Conservation (phyloP, 495 filamentous ascomycete genomes). For the Penicillium subrubescens region DNA sequence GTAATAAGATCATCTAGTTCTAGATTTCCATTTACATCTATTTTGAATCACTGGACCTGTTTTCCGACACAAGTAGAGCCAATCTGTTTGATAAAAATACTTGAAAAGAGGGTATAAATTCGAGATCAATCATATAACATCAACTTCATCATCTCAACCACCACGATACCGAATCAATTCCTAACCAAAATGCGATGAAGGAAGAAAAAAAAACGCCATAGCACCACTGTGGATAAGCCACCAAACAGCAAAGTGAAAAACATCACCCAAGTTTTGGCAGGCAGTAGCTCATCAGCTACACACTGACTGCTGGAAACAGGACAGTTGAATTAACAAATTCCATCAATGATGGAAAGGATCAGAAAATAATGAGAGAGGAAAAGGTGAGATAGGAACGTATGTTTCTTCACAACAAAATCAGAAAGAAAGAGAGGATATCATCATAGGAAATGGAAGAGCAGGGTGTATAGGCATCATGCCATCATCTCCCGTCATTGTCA, state of each 20-base stretch:
- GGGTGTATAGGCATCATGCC: not conserved
- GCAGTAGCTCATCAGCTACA: not conserved
- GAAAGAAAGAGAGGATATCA: not conserved
- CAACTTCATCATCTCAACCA: not conserved
- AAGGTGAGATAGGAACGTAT: not conserved
- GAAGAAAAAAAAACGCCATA: constrained; percentile 14
- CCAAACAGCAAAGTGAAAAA: not conserved
- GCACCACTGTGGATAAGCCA: constrained; percentile 4
- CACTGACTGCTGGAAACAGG: not conserved
- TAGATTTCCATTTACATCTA: no score
- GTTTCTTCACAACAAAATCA: not conserved
- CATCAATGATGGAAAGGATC: not conserved
- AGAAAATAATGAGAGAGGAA: not conserved
- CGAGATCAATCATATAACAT: not conserved
- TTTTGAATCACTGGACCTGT: no score
- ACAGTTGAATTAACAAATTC: not conserved
- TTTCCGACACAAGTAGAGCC: not conserved
- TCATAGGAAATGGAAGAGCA: not conserved
- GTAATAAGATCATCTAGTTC: no score
- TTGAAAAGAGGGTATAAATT: constrained; percentile 8
- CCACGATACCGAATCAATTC: not conserved
- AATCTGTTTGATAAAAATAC: not conserved
- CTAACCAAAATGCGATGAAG: not conserved
- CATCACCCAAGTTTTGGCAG: constrained; percentile 16
- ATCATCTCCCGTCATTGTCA: constrained; percentile 2